These are phyloP conservation scores for Phytophthora sojae DNA, from an alignment of 352 stramenopile species.

Conservation along the genomic window DNA sequence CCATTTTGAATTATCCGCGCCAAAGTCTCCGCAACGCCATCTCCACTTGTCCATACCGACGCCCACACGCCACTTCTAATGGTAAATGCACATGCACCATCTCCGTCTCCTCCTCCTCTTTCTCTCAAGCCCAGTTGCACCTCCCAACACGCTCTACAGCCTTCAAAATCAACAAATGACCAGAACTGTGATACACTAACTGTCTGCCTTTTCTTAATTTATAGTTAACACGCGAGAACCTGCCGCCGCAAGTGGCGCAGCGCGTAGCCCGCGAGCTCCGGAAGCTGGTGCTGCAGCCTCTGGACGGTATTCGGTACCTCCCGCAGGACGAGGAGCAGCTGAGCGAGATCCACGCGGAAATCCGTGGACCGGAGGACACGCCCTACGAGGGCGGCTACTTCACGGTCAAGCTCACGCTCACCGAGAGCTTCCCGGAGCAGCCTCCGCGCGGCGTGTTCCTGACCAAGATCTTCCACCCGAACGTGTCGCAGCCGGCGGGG, in stretches of 20 bases:
- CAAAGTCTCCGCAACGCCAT: conserved; percentile 27
- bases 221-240: conserved; percentile 58
- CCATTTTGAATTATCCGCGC: conserved; percentile 39
- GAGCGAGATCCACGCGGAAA: conserved; percentile 95
- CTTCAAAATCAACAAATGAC: neutral
- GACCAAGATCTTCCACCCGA: conserved; percentile 99
- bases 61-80: conserved; percentile 22
- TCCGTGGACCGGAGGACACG: conserved; percentile 97
- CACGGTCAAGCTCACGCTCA: conserved; percentile 95
- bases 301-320: conserved; percentile 94
- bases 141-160: conserved; percentile 1
- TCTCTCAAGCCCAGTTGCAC: conserved; percentile 9
- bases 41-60: conserved; percentile 19
- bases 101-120: conserved; percentile 1
- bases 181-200: conserved; percentile 20
- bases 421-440: conserved; percentile 84
- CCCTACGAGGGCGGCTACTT: conserved; percentile 98
- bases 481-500: conserved; percentile 95
- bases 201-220: conserved; percentile 8
- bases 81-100: conserved; percentile 29
- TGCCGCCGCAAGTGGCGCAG: conserved; percentile 92
- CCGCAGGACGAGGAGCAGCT: conserved; percentile 93
- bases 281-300: conserved; percentile 88
- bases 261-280: conserved; percentile 94
- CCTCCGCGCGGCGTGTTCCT: conserved; percentile 95